These are phyloP conservation scores for Collybia mongolica DNA, from an alignment of 768 basidiomycete species.

Conservation along the genomic window DNA sequence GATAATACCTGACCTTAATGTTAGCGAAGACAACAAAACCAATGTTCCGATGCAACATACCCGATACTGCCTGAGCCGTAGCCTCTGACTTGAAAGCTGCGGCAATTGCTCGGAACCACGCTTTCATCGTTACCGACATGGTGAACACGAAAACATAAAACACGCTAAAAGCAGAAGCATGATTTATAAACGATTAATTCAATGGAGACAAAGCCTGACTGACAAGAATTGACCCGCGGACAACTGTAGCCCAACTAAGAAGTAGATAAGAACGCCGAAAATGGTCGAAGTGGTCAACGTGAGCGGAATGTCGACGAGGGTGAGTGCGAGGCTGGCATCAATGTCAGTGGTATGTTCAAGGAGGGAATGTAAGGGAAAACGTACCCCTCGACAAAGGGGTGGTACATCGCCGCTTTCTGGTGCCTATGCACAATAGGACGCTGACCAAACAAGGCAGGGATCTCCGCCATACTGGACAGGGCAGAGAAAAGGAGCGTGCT, in stretches of 20 bases:
- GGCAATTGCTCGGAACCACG: conserved; percentile 70
- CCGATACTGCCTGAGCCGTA: conserved; percentile 55
- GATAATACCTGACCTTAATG: conserved; percentile 22
- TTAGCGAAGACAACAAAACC: too few relatives aligned
- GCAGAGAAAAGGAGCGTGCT: conserved; percentile 62
- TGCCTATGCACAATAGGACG: conserved; percentile 62
- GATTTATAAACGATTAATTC: not conserved
- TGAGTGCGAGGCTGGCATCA: conserved; percentile 47
- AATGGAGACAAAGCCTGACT: not conserved
- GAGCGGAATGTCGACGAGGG: conserved; percentile 61
- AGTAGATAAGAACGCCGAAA: conserved; percentile 57
- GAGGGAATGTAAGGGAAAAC: conserved; percentile 4
- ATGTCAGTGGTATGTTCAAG: not conserved
- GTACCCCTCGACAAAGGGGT: conserved; percentile 45
- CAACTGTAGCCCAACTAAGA: conserved; percentile 56
- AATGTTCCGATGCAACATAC: not conserved
- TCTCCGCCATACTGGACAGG: conserved; percentile 61
- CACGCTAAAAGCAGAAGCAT: conserved; percentile 34
- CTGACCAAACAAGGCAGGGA: conserved; percentile 59
- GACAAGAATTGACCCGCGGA: conserved; percentile 66
- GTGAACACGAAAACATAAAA: conserved; percentile 58
- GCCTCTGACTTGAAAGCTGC: conserved; percentile 59
- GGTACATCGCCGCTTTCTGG: conserved; percentile 59
- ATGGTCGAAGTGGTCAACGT: conserved; percentile 42
- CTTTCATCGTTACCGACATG: conserved; percentile 67